phyloP scores from a whole-genome alignment of 257 asterid genomes.

The Asclepias syriaca region DNA sequence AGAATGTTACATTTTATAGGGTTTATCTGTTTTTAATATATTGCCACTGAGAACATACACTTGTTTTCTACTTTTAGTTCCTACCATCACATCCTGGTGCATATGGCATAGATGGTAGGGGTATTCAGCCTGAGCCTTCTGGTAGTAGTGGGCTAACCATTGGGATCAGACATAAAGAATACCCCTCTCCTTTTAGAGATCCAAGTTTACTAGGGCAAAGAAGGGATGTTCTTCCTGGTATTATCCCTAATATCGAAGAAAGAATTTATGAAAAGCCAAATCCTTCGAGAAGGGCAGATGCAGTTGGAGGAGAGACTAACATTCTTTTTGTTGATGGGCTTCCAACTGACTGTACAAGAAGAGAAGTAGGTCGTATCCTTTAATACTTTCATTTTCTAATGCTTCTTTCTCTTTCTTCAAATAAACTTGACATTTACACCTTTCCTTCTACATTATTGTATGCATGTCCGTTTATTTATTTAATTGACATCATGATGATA shows the following conservation, averaged over 20 bases:
- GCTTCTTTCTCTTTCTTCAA: conserved; percentile 9
- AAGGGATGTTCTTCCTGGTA: conserved; percentile 34
- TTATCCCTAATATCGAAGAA: conserved; percentile 33
- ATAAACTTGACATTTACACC: background rate
- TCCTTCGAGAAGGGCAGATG: conserved; percentile 39
- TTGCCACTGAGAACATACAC: background rate
- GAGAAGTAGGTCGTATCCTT: conserved; percentile 88
- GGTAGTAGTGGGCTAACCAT: conserved; percentile 33
- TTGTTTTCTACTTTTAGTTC: conserved; percentile 30
- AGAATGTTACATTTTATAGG: conserved; percentile 17
- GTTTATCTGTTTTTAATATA: conserved; percentile 9
- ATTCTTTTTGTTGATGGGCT: conserved; percentile 70
- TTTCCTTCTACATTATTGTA: background rate
- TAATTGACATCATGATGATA: background rate
- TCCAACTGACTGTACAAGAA: conserved; percentile 73
- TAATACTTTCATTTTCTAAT: background rate
- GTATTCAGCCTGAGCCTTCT: conserved; percentile 34
- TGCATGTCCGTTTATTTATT: background rate
- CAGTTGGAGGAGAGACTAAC: conserved; percentile 47
- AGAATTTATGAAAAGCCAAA: conserved; percentile 39
- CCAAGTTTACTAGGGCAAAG: conserved; percentile 38
- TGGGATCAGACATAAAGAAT: conserved; percentile 43
- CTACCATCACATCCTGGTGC: conserved; percentile 38
- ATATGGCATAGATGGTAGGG: conserved; percentile 35
- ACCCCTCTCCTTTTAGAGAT: conserved; percentile 43